These are phyloP conservation scores for Boletus sp. DNA, from an alignment of 768 basidiomycete genomes.

Conservation along the genomic window DNA sequence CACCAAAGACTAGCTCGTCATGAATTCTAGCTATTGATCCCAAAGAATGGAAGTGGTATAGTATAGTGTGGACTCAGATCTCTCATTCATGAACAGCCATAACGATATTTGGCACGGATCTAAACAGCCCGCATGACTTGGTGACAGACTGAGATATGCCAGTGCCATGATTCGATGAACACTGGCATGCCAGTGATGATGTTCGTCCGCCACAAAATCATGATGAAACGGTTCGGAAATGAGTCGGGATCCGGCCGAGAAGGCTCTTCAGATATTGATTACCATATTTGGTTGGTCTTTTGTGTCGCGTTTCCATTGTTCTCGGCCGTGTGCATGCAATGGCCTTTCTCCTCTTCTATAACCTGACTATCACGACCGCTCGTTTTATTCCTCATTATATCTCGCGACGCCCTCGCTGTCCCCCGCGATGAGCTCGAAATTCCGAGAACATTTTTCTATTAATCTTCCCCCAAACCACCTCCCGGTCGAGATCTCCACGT, in stretches of 20 bases:
- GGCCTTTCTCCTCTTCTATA: slow-evolving; percentile 1
- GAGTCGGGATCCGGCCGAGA: not conserved
- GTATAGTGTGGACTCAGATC: no score
- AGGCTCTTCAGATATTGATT: not conserved
- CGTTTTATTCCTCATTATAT: slow-evolving; percentile 6
- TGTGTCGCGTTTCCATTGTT: slow-evolving; percentile 23
- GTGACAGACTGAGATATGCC: no score
- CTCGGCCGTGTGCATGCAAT: not conserved
- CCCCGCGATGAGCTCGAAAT: slow-evolving; percentile 28
- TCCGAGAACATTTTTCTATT: slow-evolving; percentile 32
- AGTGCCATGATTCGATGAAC: no score
- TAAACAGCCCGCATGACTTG: no score
- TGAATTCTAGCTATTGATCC: not conserved
- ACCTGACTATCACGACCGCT: slow-evolving; percentile 10
- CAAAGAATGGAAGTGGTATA: not conserved
- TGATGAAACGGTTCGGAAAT: not conserved
- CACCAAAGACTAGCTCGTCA: no score
- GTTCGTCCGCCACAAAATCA: not conserved
- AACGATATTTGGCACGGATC: no score
- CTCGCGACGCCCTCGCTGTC: not conserved
- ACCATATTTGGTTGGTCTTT: slow-evolving; percentile 19
- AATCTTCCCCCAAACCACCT: slow-evolving; percentile 6
- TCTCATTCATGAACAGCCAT: no score
- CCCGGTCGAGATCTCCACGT: slow-evolving; percentile 36
- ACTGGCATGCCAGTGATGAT: not conserved